Conservation (phyloP, 345 rosid genomes). For the Laguncularia racemosa region DNA sequence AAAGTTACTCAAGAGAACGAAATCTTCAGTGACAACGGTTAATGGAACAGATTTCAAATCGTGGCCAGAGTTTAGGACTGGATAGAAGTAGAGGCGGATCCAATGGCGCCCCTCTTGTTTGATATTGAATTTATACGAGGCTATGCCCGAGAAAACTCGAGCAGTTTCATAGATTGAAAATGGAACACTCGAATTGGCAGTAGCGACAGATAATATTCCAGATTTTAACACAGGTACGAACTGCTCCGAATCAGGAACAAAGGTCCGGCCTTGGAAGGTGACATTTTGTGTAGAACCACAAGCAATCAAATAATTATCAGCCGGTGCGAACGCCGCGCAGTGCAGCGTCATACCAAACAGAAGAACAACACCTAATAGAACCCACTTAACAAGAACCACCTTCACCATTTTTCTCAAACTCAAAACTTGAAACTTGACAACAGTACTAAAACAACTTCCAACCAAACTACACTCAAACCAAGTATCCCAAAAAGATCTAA, state of each 20-base stretch:
- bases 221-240: conserved; percentile 44
- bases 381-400: conserved; percentile 36
- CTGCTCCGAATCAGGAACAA: conserved; percentile 65
- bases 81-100: conserved; percentile 92
- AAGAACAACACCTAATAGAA: conserved; percentile 20
- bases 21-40: conserved; percentile 63
- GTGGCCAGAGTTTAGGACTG: conserved; percentile 41
- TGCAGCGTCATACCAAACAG: conserved; percentile 33
- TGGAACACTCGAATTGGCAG: conserved; percentile 38
- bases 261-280: conserved; percentile 62
- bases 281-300: conserved; percentile 79
- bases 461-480: conserved; percentile 4
- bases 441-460: neutral
- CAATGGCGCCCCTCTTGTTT: conserved; percentile 75
- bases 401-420: conserved; percentile 25
- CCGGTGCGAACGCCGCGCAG: conserved; percentile 48
- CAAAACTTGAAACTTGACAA: conserved; percentile 8
- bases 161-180: conserved; percentile 69
- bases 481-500: conserved; percentile 1
- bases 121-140: conserved; percentile 71
- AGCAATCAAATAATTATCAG: conserved; percentile 71
- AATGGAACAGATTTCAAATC: conserved; percentile 53
- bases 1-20: conserved; percentile 84
- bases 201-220: conserved; percentile 41
- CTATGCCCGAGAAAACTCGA: conserved; percentile 60